Base-by-base conservation (phyloP, 768 basidiomycete species). In the Lactarius sp. region DNA sequence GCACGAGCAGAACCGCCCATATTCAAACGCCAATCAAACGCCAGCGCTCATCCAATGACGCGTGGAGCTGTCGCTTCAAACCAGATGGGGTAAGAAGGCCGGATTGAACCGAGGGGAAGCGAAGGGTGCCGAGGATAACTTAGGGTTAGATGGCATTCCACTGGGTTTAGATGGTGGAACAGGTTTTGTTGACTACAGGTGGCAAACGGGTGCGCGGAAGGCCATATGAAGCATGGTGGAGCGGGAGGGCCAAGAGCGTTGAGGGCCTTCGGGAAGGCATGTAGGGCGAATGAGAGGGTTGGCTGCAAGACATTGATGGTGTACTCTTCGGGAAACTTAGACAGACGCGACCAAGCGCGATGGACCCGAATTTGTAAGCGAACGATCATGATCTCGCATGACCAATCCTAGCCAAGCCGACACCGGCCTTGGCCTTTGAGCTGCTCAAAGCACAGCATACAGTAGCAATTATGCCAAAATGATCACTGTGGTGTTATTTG, bases 61-160 rank as follows among this genome's bases (percentile, higher is more conserved):
- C 18, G 20, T 50, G 34, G 41, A 41, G 36, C 54, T 22, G 50
- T 27, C 53, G 54, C 34, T 27, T 42, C 31, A 14, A 52, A 53
- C 41, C 56, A 52, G 56, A 20, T 10, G 42, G 41, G n/a, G 10
- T 50, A 41, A 10, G 47, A 14, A 20, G 22, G 16, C 61, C 53
- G 34, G 20, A 41, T 53, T 52, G 41, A 53, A 57, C 50, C 41
- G 36, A 58, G n/a, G 27, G 56, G 39, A 62, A 54, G 56, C 31
- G 44, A 44, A 65, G 36, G 60, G 22, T 52, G 36, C 61, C 65
- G 50, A 62, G n/a, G 37, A 53, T 27, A 34, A 66, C 61, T 62
- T 66, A 66, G 60, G 64, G 61, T 62, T 62, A 66, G 65, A 66
- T 66, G 56, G 44, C 65, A 66, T 56, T 52, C 65, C 65, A 64